Base-by-base conservation (phyloP, 2,329 filamentous ascomycete genomes). In the Fusarium nanum region DNA sequence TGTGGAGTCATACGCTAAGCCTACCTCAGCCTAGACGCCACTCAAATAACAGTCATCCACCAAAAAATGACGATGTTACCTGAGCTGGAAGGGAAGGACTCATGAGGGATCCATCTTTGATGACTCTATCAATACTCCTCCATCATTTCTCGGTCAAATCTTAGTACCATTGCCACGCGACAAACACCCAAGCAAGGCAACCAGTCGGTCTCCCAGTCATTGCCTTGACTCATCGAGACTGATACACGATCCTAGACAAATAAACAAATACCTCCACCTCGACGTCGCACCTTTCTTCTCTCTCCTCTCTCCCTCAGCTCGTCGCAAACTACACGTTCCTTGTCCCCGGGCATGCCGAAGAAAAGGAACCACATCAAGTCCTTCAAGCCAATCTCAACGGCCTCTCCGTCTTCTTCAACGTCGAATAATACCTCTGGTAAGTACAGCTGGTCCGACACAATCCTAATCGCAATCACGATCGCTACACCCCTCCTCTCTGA, bases 371-470 rank as follows among this genome's bases (percentile, higher is more conserved):
- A 84, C 71, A 74, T 79, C 73, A 83, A 82, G 75, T 88, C 86
- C 73, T 87, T 87, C 70, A 90, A 89, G 78, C 88, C 88, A 71
- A 84, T 81, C 73, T 85, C 85, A 65, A 86, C 87, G 72, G 83
- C 87, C 70, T 82, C 84, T 57, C 84, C 84, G 64, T 64, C 68
- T 60, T 60, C 72, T 50, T 68, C 67, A 53, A 64, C 78, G 55
- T 72, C 68, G 48, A 66, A 48, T 56, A 69, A 66, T 60, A 67
- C 49, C 49, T 72, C 74, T 71, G 75, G 76, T 78, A 67, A 75
- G 77, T 63, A 45, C 60, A 64, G 46, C 41, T 60, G 34, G 53
- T 53, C 49, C 49, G 34, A 42, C 49, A 28, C 49, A 53, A 42
- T 53, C 49, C 34, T n/a, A 32, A 56, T 49, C 23, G 42, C 42